Evolutionary conservation across 2,329 filamentous ascomycete genomes (phyloP).

Genomic region (Microsporum ferrugineum): DNA sequence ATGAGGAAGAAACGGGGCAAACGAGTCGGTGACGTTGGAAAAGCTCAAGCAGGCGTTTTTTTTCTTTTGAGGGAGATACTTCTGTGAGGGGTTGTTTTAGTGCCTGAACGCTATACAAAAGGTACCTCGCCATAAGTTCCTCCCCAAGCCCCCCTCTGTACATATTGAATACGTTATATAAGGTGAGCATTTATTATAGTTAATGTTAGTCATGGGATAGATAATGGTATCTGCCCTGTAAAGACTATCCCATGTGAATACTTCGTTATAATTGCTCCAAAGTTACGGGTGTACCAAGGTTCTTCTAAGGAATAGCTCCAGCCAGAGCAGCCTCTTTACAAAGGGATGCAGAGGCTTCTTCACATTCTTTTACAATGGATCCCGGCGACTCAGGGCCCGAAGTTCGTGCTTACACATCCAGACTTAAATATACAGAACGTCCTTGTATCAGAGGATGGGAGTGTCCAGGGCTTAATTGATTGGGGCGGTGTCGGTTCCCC

Average conservation of each 20-base stretch:
- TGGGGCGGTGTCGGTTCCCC: constrained; percentile 12
- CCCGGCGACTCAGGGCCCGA: constrained; percentile 3
- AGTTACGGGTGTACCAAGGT: too few species aligned
- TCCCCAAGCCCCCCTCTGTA: background rate
- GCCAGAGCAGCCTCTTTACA: constrained; percentile 4
- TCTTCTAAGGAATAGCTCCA: background rate
- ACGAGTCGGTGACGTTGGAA: constrained; percentile 2
- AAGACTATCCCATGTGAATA: too few species aligned
- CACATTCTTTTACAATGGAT: constrained; percentile 6
- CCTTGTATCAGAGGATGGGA: constrained; percentile 10
- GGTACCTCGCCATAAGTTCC: background rate
- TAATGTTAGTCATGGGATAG: too few species aligned
- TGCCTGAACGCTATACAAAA: background rate
- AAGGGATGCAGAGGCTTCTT: constrained; percentile 7
- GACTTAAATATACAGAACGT: constrained; percentile 8
- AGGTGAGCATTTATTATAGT: too few species aligned
- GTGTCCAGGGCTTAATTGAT: constrained; percentile 9
- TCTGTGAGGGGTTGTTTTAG: background rate
- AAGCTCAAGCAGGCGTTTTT: background rate
- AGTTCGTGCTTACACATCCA: constrained; percentile 8
- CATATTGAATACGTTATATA: too few species aligned
- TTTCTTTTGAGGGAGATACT: background rate
- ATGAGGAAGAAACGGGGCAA: background rate
- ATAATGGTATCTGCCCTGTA: too few species aligned
- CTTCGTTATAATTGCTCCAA: too few species aligned